phyloP scores from a whole-genome alignment of 2,329 filamentous ascomycete genomes.

The Pseudogymnoascus destructans region DNA sequence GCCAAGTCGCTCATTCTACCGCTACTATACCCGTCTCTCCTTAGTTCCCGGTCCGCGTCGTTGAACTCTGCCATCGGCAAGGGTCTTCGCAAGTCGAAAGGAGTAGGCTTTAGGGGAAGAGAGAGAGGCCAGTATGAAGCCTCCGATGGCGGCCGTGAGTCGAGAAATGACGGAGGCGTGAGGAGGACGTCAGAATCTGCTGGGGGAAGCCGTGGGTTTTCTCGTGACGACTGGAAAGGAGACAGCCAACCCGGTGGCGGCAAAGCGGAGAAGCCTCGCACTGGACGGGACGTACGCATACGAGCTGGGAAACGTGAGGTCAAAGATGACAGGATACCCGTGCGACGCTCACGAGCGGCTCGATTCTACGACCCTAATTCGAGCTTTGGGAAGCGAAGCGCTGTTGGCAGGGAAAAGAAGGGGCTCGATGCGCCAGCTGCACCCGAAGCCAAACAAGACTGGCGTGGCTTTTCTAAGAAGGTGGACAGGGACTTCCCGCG shows the following conservation, averaged over 20 bases:
- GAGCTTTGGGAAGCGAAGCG: slow-evolving; percentile 40
- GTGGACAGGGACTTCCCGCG: background rate
- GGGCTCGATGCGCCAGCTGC: slow-evolving; percentile 16
- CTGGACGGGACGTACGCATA: background rate
- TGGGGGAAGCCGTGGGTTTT: slow-evolving; percentile 26
- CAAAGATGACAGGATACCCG: slow-evolving; percentile 20
- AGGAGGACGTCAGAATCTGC: slow-evolving; percentile 19
- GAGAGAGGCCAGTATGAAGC: slow-evolving; percentile 12
- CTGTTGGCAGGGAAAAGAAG: slow-evolving; percentile 38
- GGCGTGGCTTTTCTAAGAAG: slow-evolving; percentile 10
- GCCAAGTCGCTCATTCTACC: slow-evolving; percentile 1
- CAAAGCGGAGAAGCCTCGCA: background rate
- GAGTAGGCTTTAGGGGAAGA: slow-evolving; percentile 22
- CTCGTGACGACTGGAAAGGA: slow-evolving; percentile 6
- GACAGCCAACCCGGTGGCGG: background rate
- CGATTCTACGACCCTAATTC: slow-evolving; percentile 39
- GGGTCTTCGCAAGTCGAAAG: slow-evolving; percentile 43
- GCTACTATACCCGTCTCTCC: slow-evolving; percentile 10
- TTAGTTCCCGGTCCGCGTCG: slow-evolving; percentile 34
- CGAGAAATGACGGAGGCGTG: slow-evolving; percentile 18
- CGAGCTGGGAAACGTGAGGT: slow-evolving; percentile 9
- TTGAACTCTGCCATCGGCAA: slow-evolving; percentile 56
- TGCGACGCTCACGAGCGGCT: slow-evolving; percentile 34
- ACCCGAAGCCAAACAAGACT: slow-evolving; percentile 13
- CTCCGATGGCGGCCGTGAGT: slow-evolving; percentile 18